Evolutionary conservation across 768 basidiomycete genomes (phyloP).

Genomic region (Termitomyces sp.): DNA sequence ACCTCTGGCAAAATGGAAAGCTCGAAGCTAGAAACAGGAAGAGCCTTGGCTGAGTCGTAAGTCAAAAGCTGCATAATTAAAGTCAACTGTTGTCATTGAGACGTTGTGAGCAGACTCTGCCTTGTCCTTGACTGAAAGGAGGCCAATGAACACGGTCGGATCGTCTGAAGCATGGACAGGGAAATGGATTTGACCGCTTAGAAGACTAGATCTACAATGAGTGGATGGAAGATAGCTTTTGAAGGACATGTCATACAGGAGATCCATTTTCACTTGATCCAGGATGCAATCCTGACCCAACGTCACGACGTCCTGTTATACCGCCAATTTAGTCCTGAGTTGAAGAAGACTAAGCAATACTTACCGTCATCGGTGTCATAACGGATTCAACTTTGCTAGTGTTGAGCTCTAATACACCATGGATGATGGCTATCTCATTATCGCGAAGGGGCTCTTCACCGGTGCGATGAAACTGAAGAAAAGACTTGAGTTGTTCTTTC

Average conservation of each 20-base stretch:
- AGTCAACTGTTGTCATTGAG: not conserved
- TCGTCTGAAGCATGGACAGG: not conserved
- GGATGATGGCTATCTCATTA: conserved; percentile 76
- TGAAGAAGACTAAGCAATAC: conserved; percentile 1
- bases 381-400: conserved; percentile 72
- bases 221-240: not conserved
- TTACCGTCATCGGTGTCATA: conserved; percentile 75
- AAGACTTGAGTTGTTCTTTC: conserved; percentile 74
- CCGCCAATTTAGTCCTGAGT: not conserved
- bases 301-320: conserved; percentile 75
- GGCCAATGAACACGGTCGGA: not conserved
- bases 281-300: conserved; percentile 45
- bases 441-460: conserved; percentile 76
- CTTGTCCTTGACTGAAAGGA: not conserved
- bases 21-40: conserved; percentile 68
- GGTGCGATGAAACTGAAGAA: conserved; percentile 74
- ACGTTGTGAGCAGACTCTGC: not conserved
- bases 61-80: conserved; percentile 55
- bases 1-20: conserved; percentile 89
- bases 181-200: not conserved
- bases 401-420: conserved; percentile 74
- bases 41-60: conserved; percentile 77
- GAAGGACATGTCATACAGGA: not conserved
- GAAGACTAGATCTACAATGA: not conserved
- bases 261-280: not conserved